phyloP scores from a whole-genome alignment of 2,329 filamentous ascomycete genomes.

The Kalmusia sp. region DNA sequence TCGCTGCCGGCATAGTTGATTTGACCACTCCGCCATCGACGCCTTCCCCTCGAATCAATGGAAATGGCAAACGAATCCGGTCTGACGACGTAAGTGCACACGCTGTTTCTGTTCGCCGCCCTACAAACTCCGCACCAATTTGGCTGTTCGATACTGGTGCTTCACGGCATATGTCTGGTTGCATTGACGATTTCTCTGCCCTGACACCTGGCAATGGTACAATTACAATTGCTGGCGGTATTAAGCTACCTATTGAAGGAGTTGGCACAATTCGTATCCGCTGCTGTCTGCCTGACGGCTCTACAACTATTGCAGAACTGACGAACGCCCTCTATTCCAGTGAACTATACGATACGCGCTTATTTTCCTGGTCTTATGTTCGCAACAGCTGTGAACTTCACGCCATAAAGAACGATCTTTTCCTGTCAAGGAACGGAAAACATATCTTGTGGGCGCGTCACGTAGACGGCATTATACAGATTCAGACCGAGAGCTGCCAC shows the following conservation, averaged over 20 bases:
- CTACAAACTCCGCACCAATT: neutral
- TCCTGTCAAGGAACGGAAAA: neutral
- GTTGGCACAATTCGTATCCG: constrained; percentile 6
- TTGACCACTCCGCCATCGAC: neutral
- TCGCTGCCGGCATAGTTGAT: neutral
- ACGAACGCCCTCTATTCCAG: constrained; percentile 16
- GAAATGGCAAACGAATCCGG: neutral
- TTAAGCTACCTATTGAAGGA: constrained; percentile 12
- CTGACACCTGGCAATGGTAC: constrained; percentile 1
- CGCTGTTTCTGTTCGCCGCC: constrained; percentile 1
- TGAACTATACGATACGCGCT: constrained; percentile 9
- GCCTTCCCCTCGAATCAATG: neutral
- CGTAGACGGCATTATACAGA: neutral
- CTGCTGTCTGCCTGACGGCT: constrained; percentile 9
- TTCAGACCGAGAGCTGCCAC: constrained; percentile 6
- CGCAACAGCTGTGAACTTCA: constrained; percentile 1
- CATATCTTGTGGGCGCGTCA: constrained; percentile 1
- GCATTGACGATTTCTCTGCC: constrained; percentile 10
- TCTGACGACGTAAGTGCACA: constrained; percentile 7
- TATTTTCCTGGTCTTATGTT: constrained; percentile 10
- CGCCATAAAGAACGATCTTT: neutral
- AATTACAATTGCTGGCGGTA: constrained; percentile 9
- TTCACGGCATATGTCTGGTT: constrained; percentile 14
- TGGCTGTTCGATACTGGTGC: constrained; percentile 18
- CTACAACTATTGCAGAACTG: constrained; percentile 4